Conservation (phyloP, 1,139 yeast species). For the Zhuliangozyma parablackwelliae region DNA sequence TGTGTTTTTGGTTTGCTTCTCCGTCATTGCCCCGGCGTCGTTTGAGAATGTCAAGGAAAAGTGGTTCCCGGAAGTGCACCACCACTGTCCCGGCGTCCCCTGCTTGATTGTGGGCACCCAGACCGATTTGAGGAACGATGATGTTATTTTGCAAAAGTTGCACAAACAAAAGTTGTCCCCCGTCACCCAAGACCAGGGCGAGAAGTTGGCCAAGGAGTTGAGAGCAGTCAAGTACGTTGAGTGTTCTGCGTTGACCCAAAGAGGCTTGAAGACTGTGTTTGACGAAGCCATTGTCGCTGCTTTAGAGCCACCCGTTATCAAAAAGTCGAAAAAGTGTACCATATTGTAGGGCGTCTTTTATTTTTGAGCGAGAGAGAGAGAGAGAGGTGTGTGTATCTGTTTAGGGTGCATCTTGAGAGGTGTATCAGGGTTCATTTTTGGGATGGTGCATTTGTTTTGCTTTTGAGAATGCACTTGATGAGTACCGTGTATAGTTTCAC, state of each 20-base stretch:
- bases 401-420: too few species aligned
- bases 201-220: constrained; percentile 84
- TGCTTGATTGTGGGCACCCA: constrained; percentile 95
- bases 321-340: constrained; percentile 79
- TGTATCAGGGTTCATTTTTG: too few species aligned
- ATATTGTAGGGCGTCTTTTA: constrained; percentile 36
- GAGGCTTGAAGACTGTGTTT: constrained; percentile 91
- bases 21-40: constrained; percentile 77
- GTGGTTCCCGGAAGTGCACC: constrained; percentile 88
- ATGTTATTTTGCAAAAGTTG: constrained; percentile 80
- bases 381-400: too few species aligned
- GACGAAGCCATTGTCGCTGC: constrained; percentile 98
- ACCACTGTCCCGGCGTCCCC: constrained; percentile 81
- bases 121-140: constrained; percentile 90
- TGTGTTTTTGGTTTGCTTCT: constrained; percentile 81
- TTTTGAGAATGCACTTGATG: too few species aligned
- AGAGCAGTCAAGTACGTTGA: constrained; percentile 95
- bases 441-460: too few species aligned
- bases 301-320: constrained; percentile 83
- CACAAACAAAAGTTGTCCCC: constrained; percentile 89
- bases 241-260: constrained; percentile 96
- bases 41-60: constrained; percentile 68
- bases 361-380: too few species aligned
- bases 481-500: too few species aligned
- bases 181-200: constrained; percentile 83